Conservation (phyloP, 768 basidiomycete genomes). For the Hysterangium stoloniferum region DNA sequence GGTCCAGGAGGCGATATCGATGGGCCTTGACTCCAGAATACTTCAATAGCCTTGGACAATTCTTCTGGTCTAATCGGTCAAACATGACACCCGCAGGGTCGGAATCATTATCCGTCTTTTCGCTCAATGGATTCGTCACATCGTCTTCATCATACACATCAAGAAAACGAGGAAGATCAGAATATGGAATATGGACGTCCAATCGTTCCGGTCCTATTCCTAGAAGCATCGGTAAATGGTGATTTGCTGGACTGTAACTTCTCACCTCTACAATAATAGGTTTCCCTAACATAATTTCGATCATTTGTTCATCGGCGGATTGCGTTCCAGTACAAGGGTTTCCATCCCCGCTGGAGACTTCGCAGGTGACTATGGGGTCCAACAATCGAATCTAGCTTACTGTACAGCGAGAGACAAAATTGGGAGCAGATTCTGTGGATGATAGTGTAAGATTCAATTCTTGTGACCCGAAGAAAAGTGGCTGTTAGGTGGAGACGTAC, state of each 20-base stretch:
- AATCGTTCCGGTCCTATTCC: neutral
- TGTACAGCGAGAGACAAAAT: neutral
- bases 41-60: neutral
- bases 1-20: neutral
- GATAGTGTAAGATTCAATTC: too few species aligned
- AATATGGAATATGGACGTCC: neutral
- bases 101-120: neutral
- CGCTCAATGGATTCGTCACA: neutral
- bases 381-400: neutral
- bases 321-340: neutral
- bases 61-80: neutral
- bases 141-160: slow-evolving; percentile 5
- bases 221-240: neutral
- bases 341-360: neutral
- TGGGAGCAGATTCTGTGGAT: neutral
- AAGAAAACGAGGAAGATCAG: neutral
- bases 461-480: too few species aligned
- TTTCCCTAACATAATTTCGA: neutral
- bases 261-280: neutral
- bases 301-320: too few species aligned
- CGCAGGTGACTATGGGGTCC: neutral
- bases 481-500: neutral
- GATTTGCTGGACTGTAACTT: too few species aligned
- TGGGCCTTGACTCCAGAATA: neutral
- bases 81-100: neutral